Conservation (phyloP, 2,329 filamentous ascomycete genomes). For the Botryotinia convoluta region DNA sequence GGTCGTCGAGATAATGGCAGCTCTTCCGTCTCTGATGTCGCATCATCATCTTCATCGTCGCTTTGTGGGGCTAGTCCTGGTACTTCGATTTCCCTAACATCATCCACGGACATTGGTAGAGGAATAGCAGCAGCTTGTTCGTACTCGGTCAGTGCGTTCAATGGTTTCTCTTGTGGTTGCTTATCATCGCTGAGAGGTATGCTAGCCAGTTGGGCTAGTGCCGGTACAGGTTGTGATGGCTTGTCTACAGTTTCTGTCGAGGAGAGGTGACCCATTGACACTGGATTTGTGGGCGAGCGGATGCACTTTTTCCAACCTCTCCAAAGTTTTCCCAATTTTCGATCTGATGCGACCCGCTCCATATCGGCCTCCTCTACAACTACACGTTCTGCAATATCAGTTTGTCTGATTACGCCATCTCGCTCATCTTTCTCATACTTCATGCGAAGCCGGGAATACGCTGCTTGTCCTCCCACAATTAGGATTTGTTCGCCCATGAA, state of each 20-base stretch:
- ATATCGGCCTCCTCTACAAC: conserved; percentile 89
- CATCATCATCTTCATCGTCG: conserved; percentile 58
- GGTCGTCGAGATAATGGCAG: conserved; percentile 39
- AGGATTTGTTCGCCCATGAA: conserved; percentile 90
- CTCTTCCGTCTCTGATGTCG: conserved; percentile 41
- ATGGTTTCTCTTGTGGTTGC: conserved; percentile 24
- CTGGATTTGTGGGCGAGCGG: conserved; percentile 53
- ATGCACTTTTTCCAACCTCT: conserved; percentile 90
- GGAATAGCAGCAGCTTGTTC: conserved; percentile 57
- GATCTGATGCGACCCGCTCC: conserved; percentile 87
- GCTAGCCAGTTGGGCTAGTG: conserved; percentile 37
- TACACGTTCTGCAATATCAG: conserved; percentile 60
- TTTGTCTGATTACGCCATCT: conserved; percentile 46
- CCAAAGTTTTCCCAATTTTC: conserved; percentile 86
- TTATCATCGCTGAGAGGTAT: conserved; percentile 39
- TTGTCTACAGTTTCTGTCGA: conserved; percentile 47
- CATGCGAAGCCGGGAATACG: conserved; percentile 64
- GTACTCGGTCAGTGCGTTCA: conserved; percentile 30
- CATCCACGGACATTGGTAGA: conserved; percentile 64
- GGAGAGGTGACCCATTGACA: conserved; percentile 47
- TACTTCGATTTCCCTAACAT: conserved; percentile 78
- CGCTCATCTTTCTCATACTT: conserved; percentile 59
- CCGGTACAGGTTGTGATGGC: conserved; percentile 24
- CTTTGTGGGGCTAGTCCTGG: conserved; percentile 63
- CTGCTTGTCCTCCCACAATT: conserved; percentile 81